Evolutionary conservation across 495 filamentous ascomycete species (phyloP), one percentile per base, ranked within the genome.

Genomic region (Talaromyces proteolyticus): DNA sequence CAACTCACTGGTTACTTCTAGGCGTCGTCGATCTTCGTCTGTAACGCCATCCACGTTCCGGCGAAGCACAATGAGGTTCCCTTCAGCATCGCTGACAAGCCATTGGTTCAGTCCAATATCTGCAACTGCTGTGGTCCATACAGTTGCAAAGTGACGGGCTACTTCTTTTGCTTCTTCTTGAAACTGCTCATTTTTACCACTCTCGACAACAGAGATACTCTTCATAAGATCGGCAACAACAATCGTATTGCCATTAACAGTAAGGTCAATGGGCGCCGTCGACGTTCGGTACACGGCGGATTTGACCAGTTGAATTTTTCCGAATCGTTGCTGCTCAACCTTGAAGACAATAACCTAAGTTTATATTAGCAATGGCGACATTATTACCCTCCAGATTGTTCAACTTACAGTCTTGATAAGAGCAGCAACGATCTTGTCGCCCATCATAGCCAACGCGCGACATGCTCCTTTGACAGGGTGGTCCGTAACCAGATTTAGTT

Each of bases 201-300:
- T 66, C 58, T 89, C 68, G 10, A 96, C 70, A 8, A 97, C 62
- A 14, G 86, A 86, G 34, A 93, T 70, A 25, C 87, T 92, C 71
- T 96, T 96, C 90, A 95, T 97, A 36, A 99, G 70, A 57, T 99
- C 93, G 1, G 84, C 88, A 4, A 99, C 82, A 0, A 87, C 87
- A 53, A 97, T 92, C 22, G 79, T 7, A 50, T 86, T 77, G 12
- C 68, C 80, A 14, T 75, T 73, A 8, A 95, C 76, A 11, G 81
- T 76, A n/a, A 99, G 53, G 58, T 94, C 88, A 21, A 94, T 80
- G 2, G 93, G 94, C 23, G 87, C 87, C 0, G 89, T 95, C 17
- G 90, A 81, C 11, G 88, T 86, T 16, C 89, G 79, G 62, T 88
- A 96, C 10, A 78, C 80, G 38, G 85, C 85, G 7, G 84, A 53